Conservation (phyloP, 495 filamentous ascomycete species). For the Opeltia flavorubescens region DNA sequence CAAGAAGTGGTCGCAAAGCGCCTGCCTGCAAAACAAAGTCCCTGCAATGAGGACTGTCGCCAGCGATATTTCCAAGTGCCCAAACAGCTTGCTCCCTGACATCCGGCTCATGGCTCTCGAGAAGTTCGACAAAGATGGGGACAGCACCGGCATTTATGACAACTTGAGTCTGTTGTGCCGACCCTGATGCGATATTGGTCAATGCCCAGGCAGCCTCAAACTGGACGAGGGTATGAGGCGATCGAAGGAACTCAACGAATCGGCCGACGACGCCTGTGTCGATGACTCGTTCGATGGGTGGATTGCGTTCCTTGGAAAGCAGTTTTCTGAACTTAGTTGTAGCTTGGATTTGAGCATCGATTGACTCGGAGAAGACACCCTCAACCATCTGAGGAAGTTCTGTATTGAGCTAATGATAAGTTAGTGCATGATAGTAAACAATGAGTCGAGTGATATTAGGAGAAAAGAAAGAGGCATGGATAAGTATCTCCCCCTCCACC, state of each 20-base stretch:
- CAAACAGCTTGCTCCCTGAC: slow-evolving; percentile 98
- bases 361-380: slow-evolving; percentile 96
- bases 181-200: slow-evolving; percentile 98
- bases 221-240: slow-evolving; percentile 95
- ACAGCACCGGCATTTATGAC: slow-evolving; percentile 98
- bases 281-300: slow-evolving; percentile 97
- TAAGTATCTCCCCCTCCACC: too few species aligned
- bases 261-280: slow-evolving; percentile 95
- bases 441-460: slow-evolving; percentile 15
- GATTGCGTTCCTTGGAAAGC: slow-evolving; percentile 96
- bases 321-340: slow-evolving; percentile 98
- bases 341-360: slow-evolving; percentile 95
- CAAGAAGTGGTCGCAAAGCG: slow-evolving; percentile 77
- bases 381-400: slow-evolving; percentile 96
- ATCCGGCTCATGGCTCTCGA: slow-evolving; percentile 92
- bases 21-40: slow-evolving; percentile 87
- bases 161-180: slow-evolving; percentile 92
- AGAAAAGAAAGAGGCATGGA: slow-evolving; percentile 18
- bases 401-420: slow-evolving; percentile 62
- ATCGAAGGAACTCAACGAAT: slow-evolving; percentile 97
- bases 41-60: slow-evolving; percentile 92
- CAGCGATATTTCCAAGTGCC: slow-evolving; percentile 98
- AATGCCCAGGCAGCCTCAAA: slow-evolving; percentile 99
- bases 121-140: slow-evolving; percentile 93
- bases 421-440: not conserved